Evolutionary conservation across 2,329 filamentous ascomycete genomes (phyloP), one percentile per base, ranked within the genome.

Genomic region (Fusarium redolens): DNA sequence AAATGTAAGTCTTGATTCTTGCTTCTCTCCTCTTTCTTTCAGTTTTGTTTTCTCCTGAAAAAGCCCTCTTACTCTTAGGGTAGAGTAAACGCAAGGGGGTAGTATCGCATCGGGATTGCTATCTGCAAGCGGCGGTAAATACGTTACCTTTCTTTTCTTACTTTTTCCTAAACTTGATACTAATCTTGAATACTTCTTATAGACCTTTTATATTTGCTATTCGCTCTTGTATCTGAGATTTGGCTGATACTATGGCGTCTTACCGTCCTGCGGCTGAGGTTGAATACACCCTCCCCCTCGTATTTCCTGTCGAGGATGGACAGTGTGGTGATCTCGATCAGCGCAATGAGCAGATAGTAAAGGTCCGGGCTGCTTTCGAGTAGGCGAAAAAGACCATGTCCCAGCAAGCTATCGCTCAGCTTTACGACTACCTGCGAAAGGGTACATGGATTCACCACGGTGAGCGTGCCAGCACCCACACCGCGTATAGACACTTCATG

Each of bases 1-100:
- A 44, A 25, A 7, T 5, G 6, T 1, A 5, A 28, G 20, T 28
- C 25, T 28, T 10, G 5, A 12, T 1, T 28, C 12, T 28, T 7
- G 4, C 2, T 6, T 10, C 1, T 8, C 6, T 47, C 7, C 18
- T 20, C 5, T 14, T n/a, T n/a, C 44, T 30, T 11, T 2, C 3
- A 30, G 18, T 15, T 15, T 15, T 30, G 1, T 48, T 30, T n/a
- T 3, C 18, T 48, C 3, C 20, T 31, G n/a, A 4, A 0, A 0
- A 31, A 28, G 28, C 1, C 4, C 6, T 31, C 9, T 6, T 1
- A 7, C 31, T 6, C 20, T n/a, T 48, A 5, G 1, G 0, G 10
- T 28, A 0, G 4, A 48, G 45, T 12, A 10, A 17, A 12, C n/a
- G 20, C 14, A 17, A 3, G 3, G 31, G 20, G 22, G 28, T 48